phyloP scores from a whole-genome alignment of 1,284 basidiomycete genomes.

The Marasmius oreades region DNA sequence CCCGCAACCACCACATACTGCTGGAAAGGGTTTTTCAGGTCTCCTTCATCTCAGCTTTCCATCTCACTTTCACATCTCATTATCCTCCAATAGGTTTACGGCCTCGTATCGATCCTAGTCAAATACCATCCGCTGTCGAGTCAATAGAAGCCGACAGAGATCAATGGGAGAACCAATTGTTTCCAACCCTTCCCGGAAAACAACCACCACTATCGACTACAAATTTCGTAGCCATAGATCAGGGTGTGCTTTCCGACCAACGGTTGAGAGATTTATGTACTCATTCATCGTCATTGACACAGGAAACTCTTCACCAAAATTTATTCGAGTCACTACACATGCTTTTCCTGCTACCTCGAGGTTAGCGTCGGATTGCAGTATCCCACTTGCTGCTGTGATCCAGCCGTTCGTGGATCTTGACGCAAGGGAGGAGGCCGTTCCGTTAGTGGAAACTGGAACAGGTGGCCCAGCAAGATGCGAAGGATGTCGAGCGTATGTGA shows the following conservation, averaged over 20 bases:
- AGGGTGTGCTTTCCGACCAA: slow-evolving; percentile 54
- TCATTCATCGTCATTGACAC: slow-evolving; percentile 8
- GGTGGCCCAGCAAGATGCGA: slow-evolving; percentile 85
- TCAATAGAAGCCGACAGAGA: slow-evolving; percentile 82
- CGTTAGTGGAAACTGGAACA: slow-evolving; percentile 66
- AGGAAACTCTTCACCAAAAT: slow-evolving; percentile 83
- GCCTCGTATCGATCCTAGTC: slow-evolving; percentile 83
- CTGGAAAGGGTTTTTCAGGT: slow-evolving; percentile 68
- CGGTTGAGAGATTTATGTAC: background rate
- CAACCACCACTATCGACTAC: slow-evolving; percentile 85
- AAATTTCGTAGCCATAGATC: slow-evolving; percentile 88
- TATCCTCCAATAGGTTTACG: slow-evolving; percentile 54
- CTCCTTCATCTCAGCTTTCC: slow-evolving; percentile 9
- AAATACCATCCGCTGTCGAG: slow-evolving; percentile 90
- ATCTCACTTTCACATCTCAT: background rate
- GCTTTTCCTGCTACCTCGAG: slow-evolving; percentile 82
- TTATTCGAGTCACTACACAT: slow-evolving; percentile 85
- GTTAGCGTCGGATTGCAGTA: slow-evolving; percentile 77
- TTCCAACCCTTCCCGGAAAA: slow-evolving; percentile 72
- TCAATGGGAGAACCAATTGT: slow-evolving; percentile 78
- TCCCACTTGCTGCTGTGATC: slow-evolving; percentile 84
- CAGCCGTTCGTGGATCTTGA: slow-evolving; percentile 90
- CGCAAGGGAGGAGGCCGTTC: slow-evolving; percentile 80
- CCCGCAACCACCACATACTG: slow-evolving; percentile 79
- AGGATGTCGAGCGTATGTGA: slow-evolving; percentile 89